Base-by-base conservation (phyloP, 2,329 filamentous ascomycete genomes). In the Dothistroma pini region DNA sequence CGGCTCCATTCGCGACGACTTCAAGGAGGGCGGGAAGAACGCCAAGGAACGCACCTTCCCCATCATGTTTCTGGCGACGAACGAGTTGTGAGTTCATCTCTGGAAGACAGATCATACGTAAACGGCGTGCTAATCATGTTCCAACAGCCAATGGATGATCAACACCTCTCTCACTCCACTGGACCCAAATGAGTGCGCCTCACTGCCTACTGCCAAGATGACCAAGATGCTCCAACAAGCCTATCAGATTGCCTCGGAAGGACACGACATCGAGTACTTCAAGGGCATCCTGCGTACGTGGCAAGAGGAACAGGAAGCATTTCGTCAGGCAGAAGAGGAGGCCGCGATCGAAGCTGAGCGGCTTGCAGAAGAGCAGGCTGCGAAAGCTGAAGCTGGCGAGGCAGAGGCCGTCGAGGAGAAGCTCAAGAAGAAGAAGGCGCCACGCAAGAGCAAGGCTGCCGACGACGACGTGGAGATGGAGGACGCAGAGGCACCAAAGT, bases 51-150 rank as follows among this genome's bases (percentile, higher is more conserved):
- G 93, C 65, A 92, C 89, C 32, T 97, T 92, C 74, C 91, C 93
- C 5, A 87, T 97, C 72, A 97, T 97, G 93, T 97, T 96, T 75
- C 80, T 97, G 55, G 83, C 86, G 66, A 96, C 93, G 41, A 97
- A 97, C 72, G 93, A 97, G 82, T 97, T 99, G 95, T 99, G 80
- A 86, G 93, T 86, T 50, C 41, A 63, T 4, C 32, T 4, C 16
- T 19, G n/a, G n/a, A 14, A 14, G 7, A 7, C n/a, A 12, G 16
- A 9, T 58, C 14, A 12, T 14, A 16, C 8, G n/a, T 21, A 7
- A 3, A 32, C 7, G 22, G 11, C 25, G 12, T 19, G 31, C 51
- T 56, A 29, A 62, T 52, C 8, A 50, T 22, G 41, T 34, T 21
- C 19, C 16, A 61, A 60, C 69, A 99, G 95, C 78, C 90, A 90